Conservation (phyloP, 139 green algal species). For the Bryopsis sp. region DNA sequence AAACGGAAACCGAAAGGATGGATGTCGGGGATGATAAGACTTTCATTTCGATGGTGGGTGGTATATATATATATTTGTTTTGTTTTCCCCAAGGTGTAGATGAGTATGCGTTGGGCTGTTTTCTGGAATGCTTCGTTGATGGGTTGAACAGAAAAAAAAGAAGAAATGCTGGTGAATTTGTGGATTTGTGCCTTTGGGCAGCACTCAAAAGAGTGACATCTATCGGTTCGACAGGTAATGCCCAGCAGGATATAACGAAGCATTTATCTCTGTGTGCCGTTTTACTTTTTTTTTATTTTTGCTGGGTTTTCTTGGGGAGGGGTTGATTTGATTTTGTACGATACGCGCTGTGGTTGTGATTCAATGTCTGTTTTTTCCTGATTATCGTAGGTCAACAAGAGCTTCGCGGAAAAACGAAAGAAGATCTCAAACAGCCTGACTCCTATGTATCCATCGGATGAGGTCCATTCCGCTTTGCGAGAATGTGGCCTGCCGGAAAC, state of each 20-base stretch:
- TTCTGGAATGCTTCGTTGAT: not conserved
- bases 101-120: no score
- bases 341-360: not conserved
- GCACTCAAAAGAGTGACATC: no score
- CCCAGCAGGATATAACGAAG: no score
- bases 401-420: slow-evolving; percentile 53
- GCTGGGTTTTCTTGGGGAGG: no score
- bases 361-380: not conserved
- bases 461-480: slow-evolving; percentile 26
- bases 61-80: not conserved
- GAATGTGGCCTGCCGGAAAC: not conserved
- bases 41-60: slow-evolving; percentile 39
- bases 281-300: no score
- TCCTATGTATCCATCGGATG: slow-evolving; percentile 27
- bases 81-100: slow-evolving; percentile 5
- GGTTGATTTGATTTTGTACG: no score
- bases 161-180: no score
- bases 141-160: no score
- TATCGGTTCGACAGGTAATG: no score
- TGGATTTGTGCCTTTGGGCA: no score
- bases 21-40: slow-evolving; percentile 27
- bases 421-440: slow-evolving; percentile 61
- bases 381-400: slow-evolving; percentile 29
- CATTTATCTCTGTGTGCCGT: no score
- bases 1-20: slow-evolving; percentile 19